Evolutionary conservation across 2,329 filamentous ascomycete genomes (phyloP).

Genomic region (Ceratocystis huliohia): DNA sequence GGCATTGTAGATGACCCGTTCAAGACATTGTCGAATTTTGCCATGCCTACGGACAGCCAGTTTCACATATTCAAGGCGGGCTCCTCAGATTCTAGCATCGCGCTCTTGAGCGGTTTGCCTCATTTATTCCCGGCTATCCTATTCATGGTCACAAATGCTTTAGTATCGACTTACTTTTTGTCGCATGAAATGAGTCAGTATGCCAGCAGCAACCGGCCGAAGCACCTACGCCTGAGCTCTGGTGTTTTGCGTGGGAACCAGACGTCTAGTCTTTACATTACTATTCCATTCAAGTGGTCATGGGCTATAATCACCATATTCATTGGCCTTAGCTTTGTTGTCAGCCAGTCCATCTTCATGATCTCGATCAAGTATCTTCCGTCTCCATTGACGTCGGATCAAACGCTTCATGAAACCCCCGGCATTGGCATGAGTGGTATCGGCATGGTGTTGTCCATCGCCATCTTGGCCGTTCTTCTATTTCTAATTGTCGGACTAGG

Average conservation of each 20-base stretch:
- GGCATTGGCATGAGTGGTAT: constrained; percentile 34
- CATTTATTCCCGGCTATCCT: constrained; percentile 37
- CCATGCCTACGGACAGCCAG: constrained; percentile 28
- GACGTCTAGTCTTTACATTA: constrained; percentile 37
- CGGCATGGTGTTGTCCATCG: constrained; percentile 33
- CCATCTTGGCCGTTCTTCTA: constrained; percentile 30
- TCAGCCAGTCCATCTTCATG: constrained; percentile 35
- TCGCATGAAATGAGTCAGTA: constrained; percentile 39
- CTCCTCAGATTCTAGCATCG: constrained; percentile 25
- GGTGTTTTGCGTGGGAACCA: constrained; percentile 34
- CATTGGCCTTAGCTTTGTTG: constrained; percentile 33
- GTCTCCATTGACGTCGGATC: constrained; percentile 20
- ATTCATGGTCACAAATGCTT: constrained; percentile 37
- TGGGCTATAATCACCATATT: constrained; percentile 36
- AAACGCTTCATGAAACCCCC: constrained; percentile 22
- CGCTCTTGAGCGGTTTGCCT: constrained; percentile 35
- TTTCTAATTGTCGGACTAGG: constrained; percentile 31
- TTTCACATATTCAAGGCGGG: constrained; percentile 27
- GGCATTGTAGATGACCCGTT: constrained; percentile 26
- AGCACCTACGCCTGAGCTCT: constrained; percentile 37
- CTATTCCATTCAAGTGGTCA: constrained; percentile 36
- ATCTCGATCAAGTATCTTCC: constrained; percentile 26
- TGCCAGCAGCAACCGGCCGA: constrained; percentile 25
- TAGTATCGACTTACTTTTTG: constrained; percentile 37
- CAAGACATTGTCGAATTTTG: constrained; percentile 31